A percentile compares a stretch with the other conserved stretches of the same genome.
Conservation (phyloP, 192 early-diverging fungal species). For the Backusella mclennaniae region DNA sequence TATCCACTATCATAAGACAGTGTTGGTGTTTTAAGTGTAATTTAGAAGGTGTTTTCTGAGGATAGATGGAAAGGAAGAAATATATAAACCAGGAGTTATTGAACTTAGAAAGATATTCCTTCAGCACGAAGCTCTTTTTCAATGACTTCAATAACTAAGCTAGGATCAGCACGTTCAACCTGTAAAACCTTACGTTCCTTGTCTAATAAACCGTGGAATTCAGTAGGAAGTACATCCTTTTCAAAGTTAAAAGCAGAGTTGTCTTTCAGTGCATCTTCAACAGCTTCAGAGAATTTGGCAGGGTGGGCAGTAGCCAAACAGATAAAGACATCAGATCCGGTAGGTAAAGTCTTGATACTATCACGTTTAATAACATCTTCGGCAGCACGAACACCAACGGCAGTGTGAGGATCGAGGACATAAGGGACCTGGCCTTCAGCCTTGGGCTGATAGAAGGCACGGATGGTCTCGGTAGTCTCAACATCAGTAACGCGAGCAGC, state of each 20-base stretch:
- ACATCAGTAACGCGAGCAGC: conserved; percentile 73
- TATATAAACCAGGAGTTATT: neutral
- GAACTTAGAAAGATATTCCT: conserved; percentile 31
- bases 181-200: conserved; percentile 61
- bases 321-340: conserved; percentile 43
- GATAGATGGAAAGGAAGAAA: neutral
- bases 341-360: conserved; percentile 6
- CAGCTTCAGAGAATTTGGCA: conserved; percentile 95
- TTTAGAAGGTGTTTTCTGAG: neutral
- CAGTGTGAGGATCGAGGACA: conserved; percentile 94
- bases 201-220: conserved; percentile 70
- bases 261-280: conserved; percentile 68
- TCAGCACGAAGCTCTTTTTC: conserved; percentile 47
- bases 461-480: conserved; percentile 76
- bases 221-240: conserved; percentile 59
- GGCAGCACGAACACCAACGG: conserved; percentile 88
- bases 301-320: conserved; percentile 92
- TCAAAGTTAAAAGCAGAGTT: conserved; percentile 48
- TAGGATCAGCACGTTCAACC: conserved; percentile 49
- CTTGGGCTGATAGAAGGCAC: conserved; percentile 57
- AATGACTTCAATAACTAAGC: conserved; percentile 51
- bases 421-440: conserved; percentile 52
- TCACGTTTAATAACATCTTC: conserved; percentile 45
- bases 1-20: neutral
- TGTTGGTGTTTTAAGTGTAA: neutral